These are phyloP conservation scores for Hebeloma cylindrosporum DNA, from an alignment of 768 basidiomycete species.

Conservation along the genomic window DNA sequence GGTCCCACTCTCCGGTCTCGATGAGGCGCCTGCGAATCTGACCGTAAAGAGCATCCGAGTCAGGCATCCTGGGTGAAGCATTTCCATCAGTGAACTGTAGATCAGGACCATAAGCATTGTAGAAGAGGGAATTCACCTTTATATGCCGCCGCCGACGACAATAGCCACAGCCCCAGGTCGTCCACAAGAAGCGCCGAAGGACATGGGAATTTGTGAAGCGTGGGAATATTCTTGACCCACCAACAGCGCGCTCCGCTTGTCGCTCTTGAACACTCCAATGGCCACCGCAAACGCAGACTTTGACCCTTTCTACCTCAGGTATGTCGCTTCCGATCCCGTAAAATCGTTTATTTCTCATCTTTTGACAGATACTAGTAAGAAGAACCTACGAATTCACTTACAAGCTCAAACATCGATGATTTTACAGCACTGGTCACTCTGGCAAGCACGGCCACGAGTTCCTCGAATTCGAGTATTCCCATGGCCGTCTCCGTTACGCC, in stretches of 20 bases:
- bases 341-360: not conserved
- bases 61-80: too few relatives aligned
- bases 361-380: constrained; percentile 47
- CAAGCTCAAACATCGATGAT: constrained; percentile 3
- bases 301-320: constrained; percentile 84
- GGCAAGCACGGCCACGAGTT: constrained; percentile 98
- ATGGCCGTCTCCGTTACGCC: constrained; percentile 94
- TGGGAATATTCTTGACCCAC: too few relatives aligned
- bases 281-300: constrained; percentile 48
- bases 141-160: too few relatives aligned
- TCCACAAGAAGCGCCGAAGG: too few relatives aligned
- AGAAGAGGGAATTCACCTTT: too few relatives aligned
- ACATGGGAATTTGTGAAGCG: too few relatives aligned
- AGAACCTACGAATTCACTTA: constrained; percentile 6
- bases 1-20: constrained; percentile 78
- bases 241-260: too few relatives aligned
- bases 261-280: too few relatives aligned
- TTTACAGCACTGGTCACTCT: constrained; percentile 88
- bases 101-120: too few relatives aligned
- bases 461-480: constrained; percentile 96
- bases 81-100: too few relatives aligned
- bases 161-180: too few relatives aligned
- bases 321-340: constrained; percentile 19
- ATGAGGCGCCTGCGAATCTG: constrained; percentile 61
- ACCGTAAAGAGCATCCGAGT: constrained; percentile 40